These are phyloP conservation scores for Globisporangium spiculum DNA, from an alignment of 352 stramenopile species.

Conservation along the genomic window DNA sequence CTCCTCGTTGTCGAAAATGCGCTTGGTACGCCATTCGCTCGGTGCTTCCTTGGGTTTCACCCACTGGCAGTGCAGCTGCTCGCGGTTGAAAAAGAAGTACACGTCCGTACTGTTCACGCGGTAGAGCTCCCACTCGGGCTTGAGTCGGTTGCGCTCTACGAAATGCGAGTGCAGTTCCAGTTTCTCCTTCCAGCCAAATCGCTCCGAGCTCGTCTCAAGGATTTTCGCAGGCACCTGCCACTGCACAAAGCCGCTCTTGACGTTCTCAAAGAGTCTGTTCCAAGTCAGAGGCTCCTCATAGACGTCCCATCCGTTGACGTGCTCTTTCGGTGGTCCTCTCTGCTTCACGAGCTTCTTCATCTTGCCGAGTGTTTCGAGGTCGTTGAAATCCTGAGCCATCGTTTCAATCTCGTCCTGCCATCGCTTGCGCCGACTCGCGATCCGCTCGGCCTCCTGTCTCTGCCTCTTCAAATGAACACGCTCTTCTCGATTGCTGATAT, in stretches of 20 bases:
- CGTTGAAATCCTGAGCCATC: constrained; percentile 46
- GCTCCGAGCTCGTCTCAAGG: constrained; percentile 23
- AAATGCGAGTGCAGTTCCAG: constrained; percentile 40
- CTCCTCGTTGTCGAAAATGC: constrained; percentile 46
- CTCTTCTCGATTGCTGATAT: constrained; percentile 30
- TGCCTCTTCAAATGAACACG: constrained; percentile 30
- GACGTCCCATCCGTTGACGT: constrained; percentile 37
- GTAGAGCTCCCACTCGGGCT: constrained; percentile 59
- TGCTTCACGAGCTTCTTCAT: constrained; percentile 35
- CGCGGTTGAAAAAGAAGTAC: constrained; percentile 77
- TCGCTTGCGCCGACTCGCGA: constrained; percentile 25
- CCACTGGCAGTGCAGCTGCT: constrained; percentile 55
- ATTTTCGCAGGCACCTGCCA: constrained; percentile 53
- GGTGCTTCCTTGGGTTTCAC: constrained; percentile 34
- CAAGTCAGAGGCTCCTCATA: constrained; percentile 53
- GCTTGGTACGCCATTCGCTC: constrained; percentile 50
- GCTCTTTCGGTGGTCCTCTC: constrained; percentile 8
- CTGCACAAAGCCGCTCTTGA: constrained; percentile 57
- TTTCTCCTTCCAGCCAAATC: constrained; percentile 72
- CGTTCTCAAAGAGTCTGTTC: constrained; percentile 67
- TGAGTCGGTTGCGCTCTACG: constrained; percentile 46
- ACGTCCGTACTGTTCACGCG: constrained; percentile 50
- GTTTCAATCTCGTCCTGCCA: constrained; percentile 49
- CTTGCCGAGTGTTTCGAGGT: constrained; percentile 44
- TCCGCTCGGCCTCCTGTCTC: constrained; percentile 29